A percentile compares a stretch with the other conserved stretches of the same genome.
phyloP scores from a whole-genome alignment of 192 early-diverging fungal species.

The Rhizophagus prolifer region DNA sequence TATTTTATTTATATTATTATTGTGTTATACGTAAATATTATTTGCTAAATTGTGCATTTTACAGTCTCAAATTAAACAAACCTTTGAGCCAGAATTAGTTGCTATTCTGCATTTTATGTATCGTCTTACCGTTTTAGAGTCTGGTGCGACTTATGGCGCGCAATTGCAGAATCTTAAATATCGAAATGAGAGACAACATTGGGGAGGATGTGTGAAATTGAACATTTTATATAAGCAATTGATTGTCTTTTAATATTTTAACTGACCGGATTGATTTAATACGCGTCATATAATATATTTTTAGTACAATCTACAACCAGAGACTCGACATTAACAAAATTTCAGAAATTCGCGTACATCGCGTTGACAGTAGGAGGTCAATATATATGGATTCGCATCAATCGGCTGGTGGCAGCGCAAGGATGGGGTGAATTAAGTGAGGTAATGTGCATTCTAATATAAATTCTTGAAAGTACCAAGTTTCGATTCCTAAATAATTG shows the following conservation, averaged over 20 bases:
- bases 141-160: constrained; percentile 78
- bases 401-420: constrained; percentile 56
- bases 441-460: constrained; percentile 31
- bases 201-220: constrained; percentile 50
- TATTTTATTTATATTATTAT: constrained; percentile 13
- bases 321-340: constrained; percentile 56
- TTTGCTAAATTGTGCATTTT: not conserved
- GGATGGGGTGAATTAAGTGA: constrained; percentile 75
- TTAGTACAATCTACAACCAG: constrained; percentile 59
- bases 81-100: constrained; percentile 71
- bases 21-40: not conserved
- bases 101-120: constrained; percentile 68
- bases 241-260: not conserved
- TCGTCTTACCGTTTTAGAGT: constrained; percentile 71
- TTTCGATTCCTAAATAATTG: not conserved
- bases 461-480: not conserved
- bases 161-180: constrained; percentile 85
- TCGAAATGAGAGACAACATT: constrained; percentile 62
- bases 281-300: not conserved
- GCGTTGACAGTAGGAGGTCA: constrained; percentile 67
- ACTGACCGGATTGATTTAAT: not conserved
- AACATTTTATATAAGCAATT: not conserved
- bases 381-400: constrained; percentile 66
- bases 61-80: constrained; percentile 59
- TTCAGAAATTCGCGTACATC: constrained; percentile 62